Evolutionary conservation across 1,284 basidiomycete genomes (phyloP), one percentile per base, ranked within the genome.

Genomic region (Trichosporon asahii): DNA sequence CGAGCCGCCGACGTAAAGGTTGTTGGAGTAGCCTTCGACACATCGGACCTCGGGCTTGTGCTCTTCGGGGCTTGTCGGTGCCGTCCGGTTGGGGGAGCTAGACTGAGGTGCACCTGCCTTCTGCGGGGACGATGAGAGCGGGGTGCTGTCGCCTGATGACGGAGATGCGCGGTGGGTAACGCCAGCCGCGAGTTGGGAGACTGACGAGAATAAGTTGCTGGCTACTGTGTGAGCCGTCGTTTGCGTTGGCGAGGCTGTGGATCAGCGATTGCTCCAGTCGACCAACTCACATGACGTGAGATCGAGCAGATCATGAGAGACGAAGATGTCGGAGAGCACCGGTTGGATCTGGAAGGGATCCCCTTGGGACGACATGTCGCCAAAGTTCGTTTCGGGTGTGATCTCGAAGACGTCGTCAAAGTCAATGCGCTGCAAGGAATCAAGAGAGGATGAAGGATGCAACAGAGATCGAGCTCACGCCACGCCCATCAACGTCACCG

Each of bases 1-100:
- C 27, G 80, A 81, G 1, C 81, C 72, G 0, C 83, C 84, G 33
- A 85, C 74, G 69, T 85, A 85, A 31, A 85, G 70, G 65, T 84
- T 84, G 46, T 77, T 72, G 0, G 77, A 80, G 69, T 82, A 84
- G 15, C 82, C 83, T 44, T 82, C 83, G 2, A 82, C 80, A 66
- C 81, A 82, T 46, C 76, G 74, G 5, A 83, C 73, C 37, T 79
- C 76, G 7, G 72, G 57, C 57, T 61, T 61, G 27, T 61, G 57
- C 29, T 64, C 25, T 4, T 57, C 70, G 9, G 64, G 65, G 7
- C 53, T 57, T 6, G 68, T 25, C 2, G 68, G 53, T 2, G 68
- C 46, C 6, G 65, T 49, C 31, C 21, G 29, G 15, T 8, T 64
- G 12, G 27, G 68, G 23, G 15, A 57, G 4, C 37, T 29, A 15